A percentile compares a stretch with the other conserved stretches of the same genome.
phyloP scores from a whole-genome alignment of 495 filamentous ascomycete genomes.

The Cudoniella acicularis region DNA sequence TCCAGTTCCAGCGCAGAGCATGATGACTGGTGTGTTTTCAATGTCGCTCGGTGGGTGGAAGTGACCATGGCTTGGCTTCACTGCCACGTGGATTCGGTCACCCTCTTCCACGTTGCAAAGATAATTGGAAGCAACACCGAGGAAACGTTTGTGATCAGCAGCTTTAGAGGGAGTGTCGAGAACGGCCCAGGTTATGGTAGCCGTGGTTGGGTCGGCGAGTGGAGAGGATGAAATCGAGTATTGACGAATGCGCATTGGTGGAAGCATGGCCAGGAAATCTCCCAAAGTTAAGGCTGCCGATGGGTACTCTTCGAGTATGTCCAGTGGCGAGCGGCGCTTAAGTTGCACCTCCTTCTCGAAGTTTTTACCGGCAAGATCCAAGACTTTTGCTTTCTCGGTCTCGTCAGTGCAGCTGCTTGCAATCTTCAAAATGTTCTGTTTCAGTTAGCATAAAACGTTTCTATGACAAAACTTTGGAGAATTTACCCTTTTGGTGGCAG shows the following conservation, averaged over 20 bases:
- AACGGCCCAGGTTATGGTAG: constrained; percentile 64
- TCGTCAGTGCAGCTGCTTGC: constrained; percentile 38
- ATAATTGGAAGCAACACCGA: constrained; percentile 54
- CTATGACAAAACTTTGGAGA: no score
- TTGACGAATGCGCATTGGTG: constrained; percentile 70
- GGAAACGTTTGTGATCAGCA: constrained; percentile 37
- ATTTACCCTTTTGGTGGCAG: constrained; percentile 48
- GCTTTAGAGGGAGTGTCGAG: constrained; percentile 55
- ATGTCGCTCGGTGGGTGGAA: constrained; percentile 65
- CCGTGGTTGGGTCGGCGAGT: constrained; percentile 49
- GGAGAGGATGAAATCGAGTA: constrained; percentile 82
- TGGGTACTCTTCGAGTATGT: constrained; percentile 59
- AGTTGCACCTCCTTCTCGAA: constrained; percentile 50
- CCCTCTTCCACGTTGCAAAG: constrained; percentile 51
- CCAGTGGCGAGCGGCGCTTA: constrained; percentile 60
- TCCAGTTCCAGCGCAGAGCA: constrained; percentile 56
- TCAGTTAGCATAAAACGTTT: constrained; percentile 18
- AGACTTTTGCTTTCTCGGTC: constrained; percentile 37
- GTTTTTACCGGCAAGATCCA: constrained; percentile 41
- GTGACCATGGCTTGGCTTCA: constrained; percentile 50
- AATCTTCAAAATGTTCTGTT: constrained; percentile 42
- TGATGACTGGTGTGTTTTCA: constrained; percentile 61
- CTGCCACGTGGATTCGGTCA: constrained; percentile 58
- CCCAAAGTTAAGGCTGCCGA: constrained; percentile 53
- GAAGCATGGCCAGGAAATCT: constrained; percentile 63